phyloP scores from a whole-genome alignment of 2,329 filamentous ascomycete genomes.

The Ophiostoma sp. region DNA sequence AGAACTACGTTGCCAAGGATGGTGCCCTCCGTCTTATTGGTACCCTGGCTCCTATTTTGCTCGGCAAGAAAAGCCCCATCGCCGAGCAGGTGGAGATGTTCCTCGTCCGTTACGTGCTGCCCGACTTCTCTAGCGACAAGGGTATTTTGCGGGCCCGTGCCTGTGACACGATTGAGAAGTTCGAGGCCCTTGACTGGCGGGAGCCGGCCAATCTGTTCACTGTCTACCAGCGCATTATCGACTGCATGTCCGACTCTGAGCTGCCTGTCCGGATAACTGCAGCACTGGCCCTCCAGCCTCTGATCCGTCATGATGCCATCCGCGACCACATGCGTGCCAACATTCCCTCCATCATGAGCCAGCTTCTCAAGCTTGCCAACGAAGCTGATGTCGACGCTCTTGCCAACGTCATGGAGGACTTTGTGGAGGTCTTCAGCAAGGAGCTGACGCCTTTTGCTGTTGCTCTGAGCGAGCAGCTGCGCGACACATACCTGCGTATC shows the following conservation, averaged over 20 bases:
- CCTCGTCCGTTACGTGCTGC: conserved; percentile 96
- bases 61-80: conserved; percentile 97
- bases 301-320: conserved; percentile 93
- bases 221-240: conserved; percentile 93
- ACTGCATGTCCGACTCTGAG: conserved; percentile 92
- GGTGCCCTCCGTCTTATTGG: conserved; percentile 96
- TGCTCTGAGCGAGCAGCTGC: conserved; percentile 87
- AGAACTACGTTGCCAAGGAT: conserved; percentile 93
- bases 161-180: conserved; percentile 97
- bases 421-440: conserved; percentile 96
- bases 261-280: conserved; percentile 92
- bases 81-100: conserved; percentile 98
- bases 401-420: conserved; percentile 99
- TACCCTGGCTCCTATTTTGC: conserved; percentile 84
- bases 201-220: conserved; percentile 91
- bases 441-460: conserved; percentile 96
- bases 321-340: conserved; percentile 93
- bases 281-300: conserved; percentile 84
- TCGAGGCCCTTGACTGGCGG: conserved; percentile 94
- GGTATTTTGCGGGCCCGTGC: conserved; percentile 91
- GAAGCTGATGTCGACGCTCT: conserved; percentile 96
- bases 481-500: conserved; percentile 93
- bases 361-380: conserved; percentile 92
- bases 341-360: conserved; percentile 99
- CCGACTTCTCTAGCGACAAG: conserved; percentile 87